These are phyloP conservation scores for Hypsizygus ulmarius DNA, from an alignment of 1,284 basidiomycete genomes.

Conservation along the genomic window DNA sequence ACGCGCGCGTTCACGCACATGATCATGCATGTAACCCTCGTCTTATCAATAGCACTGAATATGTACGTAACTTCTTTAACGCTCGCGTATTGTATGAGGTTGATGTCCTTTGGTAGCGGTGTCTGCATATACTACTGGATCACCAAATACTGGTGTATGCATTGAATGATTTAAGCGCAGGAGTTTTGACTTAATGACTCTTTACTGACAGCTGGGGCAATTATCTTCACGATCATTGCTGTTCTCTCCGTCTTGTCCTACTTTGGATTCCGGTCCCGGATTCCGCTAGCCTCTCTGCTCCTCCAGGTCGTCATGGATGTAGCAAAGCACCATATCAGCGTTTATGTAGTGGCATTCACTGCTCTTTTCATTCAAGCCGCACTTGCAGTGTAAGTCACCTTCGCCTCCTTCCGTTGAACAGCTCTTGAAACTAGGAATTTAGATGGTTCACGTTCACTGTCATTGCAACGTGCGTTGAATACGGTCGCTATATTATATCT, in stretches of 20 bases:
- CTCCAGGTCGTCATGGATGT: slow-evolving; percentile 83
- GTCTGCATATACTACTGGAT: slow-evolving; percentile 78
- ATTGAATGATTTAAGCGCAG: slow-evolving; percentile 1
- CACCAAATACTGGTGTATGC: slow-evolving; percentile 71
- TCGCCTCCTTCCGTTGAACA: neutral
- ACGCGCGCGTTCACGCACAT: slow-evolving; percentile 73
- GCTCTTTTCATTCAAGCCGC: slow-evolving; percentile 72
- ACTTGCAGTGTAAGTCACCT: slow-evolving; percentile 57
- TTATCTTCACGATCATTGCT: slow-evolving; percentile 74
- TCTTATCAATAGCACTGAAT: slow-evolving; percentile 70
- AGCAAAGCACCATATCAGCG: slow-evolving; percentile 77
- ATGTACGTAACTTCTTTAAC: slow-evolving; percentile 46
- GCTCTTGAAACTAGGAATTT: neutral
- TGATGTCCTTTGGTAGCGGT: slow-evolving; percentile 37
- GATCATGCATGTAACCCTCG: slow-evolving; percentile 80
- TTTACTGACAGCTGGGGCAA: slow-evolving; percentile 55
- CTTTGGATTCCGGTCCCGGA: slow-evolving; percentile 67
- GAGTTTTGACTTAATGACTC: slow-evolving; percentile 17
- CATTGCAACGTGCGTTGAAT: slow-evolving; percentile 57
- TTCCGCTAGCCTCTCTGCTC: slow-evolving; percentile 76
- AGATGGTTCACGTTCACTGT: slow-evolving; percentile 72
- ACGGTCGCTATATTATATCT: slow-evolving; percentile 5
- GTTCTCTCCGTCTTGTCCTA: slow-evolving; percentile 62
- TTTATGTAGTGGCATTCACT: slow-evolving; percentile 76
- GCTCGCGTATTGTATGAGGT: slow-evolving; percentile 5